Evolutionary conservation across 2,329 filamentous ascomycete species (phyloP).

Genomic region (Pseudonectria buxi): DNA sequence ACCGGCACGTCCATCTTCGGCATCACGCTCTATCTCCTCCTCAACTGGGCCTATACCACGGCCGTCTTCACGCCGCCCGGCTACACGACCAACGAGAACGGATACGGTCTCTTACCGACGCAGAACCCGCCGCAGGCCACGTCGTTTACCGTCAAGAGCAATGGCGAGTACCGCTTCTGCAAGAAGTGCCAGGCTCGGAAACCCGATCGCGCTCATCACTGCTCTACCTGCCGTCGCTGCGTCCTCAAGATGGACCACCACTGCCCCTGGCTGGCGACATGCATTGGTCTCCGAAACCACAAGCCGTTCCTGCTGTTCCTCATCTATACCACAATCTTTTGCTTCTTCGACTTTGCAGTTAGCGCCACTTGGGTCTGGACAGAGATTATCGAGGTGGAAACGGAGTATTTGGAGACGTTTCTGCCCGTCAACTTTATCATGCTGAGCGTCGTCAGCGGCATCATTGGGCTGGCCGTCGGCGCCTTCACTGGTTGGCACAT

Average conservation of each 20-base stretch:
- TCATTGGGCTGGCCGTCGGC: constrained; percentile 82
- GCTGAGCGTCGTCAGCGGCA: constrained; percentile 77
- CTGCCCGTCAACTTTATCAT: constrained; percentile 89
- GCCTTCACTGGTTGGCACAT: constrained; percentile 93
- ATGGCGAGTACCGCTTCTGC: constrained; percentile 81
- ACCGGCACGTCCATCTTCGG: constrained; percentile 54
- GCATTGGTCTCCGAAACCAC: constrained; percentile 89
- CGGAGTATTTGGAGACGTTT: constrained; percentile 64
- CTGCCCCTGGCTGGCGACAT: constrained; percentile 95
- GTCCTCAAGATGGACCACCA: constrained; percentile 99
- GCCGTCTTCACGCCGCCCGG: constrained; percentile 93
- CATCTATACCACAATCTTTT: constrained; percentile 81
- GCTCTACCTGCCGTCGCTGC: constrained; percentile 87
- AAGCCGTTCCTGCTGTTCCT: constrained; percentile 93
- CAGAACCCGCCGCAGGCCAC: constrained; percentile 54
- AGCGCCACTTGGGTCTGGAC: constrained; percentile 76
- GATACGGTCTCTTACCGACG: constrained; percentile 76
- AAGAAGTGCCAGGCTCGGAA: constrained; percentile 96
- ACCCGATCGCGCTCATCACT: constrained; percentile 94
- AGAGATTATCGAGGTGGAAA: constrained; percentile 67
- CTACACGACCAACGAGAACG: constrained; percentile 54
- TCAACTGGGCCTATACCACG: constrained; percentile 84
- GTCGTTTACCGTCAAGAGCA: constrained; percentile 86
- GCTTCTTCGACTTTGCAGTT: constrained; percentile 72
- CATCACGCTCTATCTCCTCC: constrained; percentile 64